These are phyloP conservation scores for Penicillium verrucosum DNA, from an alignment of 2,329 filamentous ascomycete species.

Conservation along the genomic window DNA sequence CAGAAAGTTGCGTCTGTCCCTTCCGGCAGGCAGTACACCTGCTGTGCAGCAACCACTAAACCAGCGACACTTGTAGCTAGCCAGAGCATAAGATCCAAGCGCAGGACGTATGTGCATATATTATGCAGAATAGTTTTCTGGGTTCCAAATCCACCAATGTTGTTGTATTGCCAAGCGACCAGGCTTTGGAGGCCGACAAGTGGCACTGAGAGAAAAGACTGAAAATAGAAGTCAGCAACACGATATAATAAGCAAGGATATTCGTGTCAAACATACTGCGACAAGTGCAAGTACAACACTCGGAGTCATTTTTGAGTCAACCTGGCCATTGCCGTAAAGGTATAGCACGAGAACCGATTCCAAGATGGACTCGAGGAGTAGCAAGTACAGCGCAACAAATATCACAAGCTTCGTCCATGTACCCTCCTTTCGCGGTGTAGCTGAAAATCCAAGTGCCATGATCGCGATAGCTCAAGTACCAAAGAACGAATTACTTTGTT, in stretches of 20 bases:
- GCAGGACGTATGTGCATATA: constrained; percentile 35
- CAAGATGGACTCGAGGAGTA: constrained; percentile 36
- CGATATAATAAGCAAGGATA: neutral
- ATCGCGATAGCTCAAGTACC: neutral
- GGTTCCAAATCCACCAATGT: constrained; percentile 28
- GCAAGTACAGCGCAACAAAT: constrained; percentile 35
- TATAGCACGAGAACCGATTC: constrained; percentile 36
- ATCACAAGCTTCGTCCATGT: constrained; percentile 38
- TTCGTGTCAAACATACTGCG: constrained; percentile 28
- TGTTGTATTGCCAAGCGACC: constrained; percentile 40
- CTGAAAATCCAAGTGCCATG: constrained; percentile 19
- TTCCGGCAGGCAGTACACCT: constrained; percentile 33
- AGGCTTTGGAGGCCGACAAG: constrained; percentile 38
- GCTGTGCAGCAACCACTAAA: constrained; percentile 36
- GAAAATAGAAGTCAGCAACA: neutral
- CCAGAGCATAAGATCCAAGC: constrained; percentile 38
- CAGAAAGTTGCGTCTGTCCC: constrained; percentile 29
- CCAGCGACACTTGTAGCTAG: constrained; percentile 38
- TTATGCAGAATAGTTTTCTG: constrained; percentile 34
- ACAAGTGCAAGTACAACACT: constrained; percentile 37
- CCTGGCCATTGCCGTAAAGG: constrained; percentile 33
- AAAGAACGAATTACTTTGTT: neutral
- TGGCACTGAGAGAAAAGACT: constrained; percentile 39
- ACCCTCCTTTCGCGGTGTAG: constrained; percentile 24
- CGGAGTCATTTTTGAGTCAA: constrained; percentile 39